Percentiles rank a stretch among this genome's conserved stretches.
Conservation (phyloP, 495 filamentous ascomycete genomes). For the Trichoderma asperelloides region DNA sequence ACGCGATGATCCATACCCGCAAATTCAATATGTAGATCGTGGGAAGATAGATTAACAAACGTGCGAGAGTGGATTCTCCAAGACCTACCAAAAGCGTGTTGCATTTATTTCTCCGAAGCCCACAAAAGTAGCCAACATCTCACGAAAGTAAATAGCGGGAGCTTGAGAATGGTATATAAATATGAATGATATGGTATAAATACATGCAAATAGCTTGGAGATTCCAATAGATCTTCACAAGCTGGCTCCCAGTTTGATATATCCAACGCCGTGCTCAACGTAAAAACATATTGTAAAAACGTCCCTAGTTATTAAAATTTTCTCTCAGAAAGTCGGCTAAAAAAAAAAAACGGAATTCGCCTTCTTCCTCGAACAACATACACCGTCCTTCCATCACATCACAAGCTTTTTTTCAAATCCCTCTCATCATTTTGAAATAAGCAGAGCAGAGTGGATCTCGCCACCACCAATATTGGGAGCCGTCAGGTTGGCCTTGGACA, state of each 20-base stretch:
- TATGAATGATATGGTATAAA: neutral
- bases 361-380: neutral
- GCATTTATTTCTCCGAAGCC: no score
- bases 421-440: neutral
- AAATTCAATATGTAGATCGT: no score
- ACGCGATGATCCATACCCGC: no score
- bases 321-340: neutral
- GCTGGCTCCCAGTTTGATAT: neutral
- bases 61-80: no score
- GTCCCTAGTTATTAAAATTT: neutral
- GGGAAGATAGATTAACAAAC: no score
- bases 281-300: neutral
- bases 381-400: no score
- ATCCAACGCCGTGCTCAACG: neutral
- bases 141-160: neutral
- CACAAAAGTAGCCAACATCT: neutral
- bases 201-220: slow-evolving; percentile 1
- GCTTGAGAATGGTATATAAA: neutral
- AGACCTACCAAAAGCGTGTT: no score
- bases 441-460: slow-evolving; percentile 18
- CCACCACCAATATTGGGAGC: slow-evolving; percentile 19
- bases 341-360: neutral
- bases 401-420: no score
- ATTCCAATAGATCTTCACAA: neutral
- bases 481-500: slow-evolving; percentile 22